Base-by-base conservation (phyloP, 345 rosid species). In the Mallotus nudiflorus region DNA sequence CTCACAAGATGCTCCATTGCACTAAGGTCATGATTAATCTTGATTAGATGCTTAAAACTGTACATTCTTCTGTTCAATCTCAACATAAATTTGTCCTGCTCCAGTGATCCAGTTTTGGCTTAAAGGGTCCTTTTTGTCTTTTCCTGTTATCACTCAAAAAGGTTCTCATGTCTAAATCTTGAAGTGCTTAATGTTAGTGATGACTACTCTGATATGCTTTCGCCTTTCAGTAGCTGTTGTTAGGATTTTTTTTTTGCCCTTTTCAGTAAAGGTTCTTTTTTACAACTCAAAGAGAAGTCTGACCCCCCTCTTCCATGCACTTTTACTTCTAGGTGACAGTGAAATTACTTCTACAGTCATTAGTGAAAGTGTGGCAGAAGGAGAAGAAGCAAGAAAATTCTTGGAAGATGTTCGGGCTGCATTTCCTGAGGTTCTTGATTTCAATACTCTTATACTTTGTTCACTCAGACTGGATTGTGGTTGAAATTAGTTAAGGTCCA, bases 331-430 rank as follows among this genome's bases (percentile, higher is more conserved):
- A 93, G 99, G 99, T 83, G 92, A 85, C 25, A 86, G 92, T 84
- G 80, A 55, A 66, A 78, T 92, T 73, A 89, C 97, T 65, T 82
- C 87, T 51, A 77, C n/a, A 49, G 93, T 91, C 62, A 92, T 92
- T 46, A 79, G 78, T 52, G 99, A 94, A 87, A 94, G 99, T 61
- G 82, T 84, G 80, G 73, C 76, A 13, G 99, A 94, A 80, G 99
- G 92, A 77, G 92, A 83, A 67, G 92, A 78, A 76, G 99, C 99
- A 0, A 87, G 78, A 82, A 85, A 78, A 50, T 94, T 94, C 77
- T 71, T 94, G 83, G 99, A 94, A 79, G 91, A 90, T 72, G 90
- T 94, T 40, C 97, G 97, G 42, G 68, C 82, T 53, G 76, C 91
- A 61, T 85, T 90, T 81, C 99, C 99, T 73, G 91, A 94, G 98